Evolutionary conservation across 2,329 filamentous ascomycete species (phyloP).

Genomic region (Microsporum canis): DNA sequence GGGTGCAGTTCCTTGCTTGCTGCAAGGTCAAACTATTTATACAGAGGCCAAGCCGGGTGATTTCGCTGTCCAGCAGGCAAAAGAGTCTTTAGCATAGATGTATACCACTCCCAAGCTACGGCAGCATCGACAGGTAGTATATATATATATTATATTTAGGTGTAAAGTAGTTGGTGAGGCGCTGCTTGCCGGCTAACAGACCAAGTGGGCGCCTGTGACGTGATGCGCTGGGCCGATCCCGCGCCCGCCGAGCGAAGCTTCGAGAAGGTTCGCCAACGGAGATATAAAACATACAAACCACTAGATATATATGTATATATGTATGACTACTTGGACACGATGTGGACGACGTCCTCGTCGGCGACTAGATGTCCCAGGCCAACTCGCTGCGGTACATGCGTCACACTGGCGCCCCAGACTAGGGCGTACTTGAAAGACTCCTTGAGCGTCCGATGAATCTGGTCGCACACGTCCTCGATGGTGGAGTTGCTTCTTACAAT

Average conservation of each 20-base stretch:
- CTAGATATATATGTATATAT: neutral
- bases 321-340: slow-evolving; percentile 40
- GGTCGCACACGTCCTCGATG: slow-evolving; percentile 95
- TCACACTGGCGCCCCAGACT: slow-evolving; percentile 93
- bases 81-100: neutral
- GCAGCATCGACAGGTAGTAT: neutral
- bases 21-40: neutral
- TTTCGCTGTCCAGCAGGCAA: neutral
- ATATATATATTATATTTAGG: neutral
- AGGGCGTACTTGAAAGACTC: slow-evolving; percentile 98
- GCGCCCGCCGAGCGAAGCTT: slow-evolving; percentile 23
- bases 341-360: slow-evolving; percentile 58
- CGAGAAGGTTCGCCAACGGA: slow-evolving; percentile 25
- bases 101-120: neutral
- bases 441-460: slow-evolving; percentile 86
- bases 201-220: slow-evolving; percentile 3
- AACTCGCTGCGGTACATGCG: slow-evolving; percentile 87
- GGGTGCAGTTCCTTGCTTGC: neutral
- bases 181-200: neutral
- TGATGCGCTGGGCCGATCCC: neutral
- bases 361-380: slow-evolving; percentile 69
- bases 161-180: neutral
- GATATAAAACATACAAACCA: neutral
- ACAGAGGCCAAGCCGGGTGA: slow-evolving; percentile 1
- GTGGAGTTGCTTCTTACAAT: slow-evolving; percentile 82